Conservation (phyloP, 805 yeast genomes). For the Candida tibetensis region DNA sequence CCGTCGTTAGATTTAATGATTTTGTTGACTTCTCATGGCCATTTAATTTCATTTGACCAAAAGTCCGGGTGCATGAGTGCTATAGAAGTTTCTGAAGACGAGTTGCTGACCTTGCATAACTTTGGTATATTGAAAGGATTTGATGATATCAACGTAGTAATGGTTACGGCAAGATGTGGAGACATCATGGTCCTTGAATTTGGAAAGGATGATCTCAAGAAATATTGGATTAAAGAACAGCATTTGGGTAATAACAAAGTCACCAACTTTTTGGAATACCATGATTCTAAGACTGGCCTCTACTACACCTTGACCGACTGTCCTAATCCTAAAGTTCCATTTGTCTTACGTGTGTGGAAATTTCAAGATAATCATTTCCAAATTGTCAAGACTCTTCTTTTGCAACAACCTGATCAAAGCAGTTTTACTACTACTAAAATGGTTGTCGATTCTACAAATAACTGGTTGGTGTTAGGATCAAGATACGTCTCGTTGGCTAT, state of each 20-base stretch:
- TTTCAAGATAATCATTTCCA: conserved; percentile 16
- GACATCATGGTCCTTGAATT: conserved; percentile 44
- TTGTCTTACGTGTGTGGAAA: conserved; percentile 41
- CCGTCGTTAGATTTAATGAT: conserved; percentile 40
- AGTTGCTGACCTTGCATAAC: conserved; percentile 25
- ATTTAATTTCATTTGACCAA: conserved; percentile 35
- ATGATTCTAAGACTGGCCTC: conserved; percentile 14
- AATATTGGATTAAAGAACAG: conserved; percentile 21
- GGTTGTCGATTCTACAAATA: conserved; percentile 34
- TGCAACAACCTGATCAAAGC: conserved; percentile 42
- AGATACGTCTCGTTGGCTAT: conserved; percentile 65
- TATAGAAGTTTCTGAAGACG: conserved; percentile 3
- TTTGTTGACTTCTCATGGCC: conserved; percentile 60
- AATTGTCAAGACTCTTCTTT: conserved; percentile 23
- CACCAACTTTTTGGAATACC: conserved; percentile 43
- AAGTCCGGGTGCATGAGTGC: conserved; percentile 4
- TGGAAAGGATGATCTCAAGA: conserved; percentile 11
- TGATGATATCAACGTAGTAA: conserved; percentile 25
- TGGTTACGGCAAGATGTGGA: conserved; percentile 35
- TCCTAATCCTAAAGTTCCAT: conserved; percentile 61
- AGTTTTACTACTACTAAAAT: conserved; percentile 59
- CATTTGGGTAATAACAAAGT: conserved; percentile 39
- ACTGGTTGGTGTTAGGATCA: conserved; percentile 62
- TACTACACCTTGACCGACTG: conserved; percentile 54
- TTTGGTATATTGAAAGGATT: conserved; percentile 46